phyloP scores from a whole-genome alignment of 305 asterid species.

The Plantago coronopus region DNA sequence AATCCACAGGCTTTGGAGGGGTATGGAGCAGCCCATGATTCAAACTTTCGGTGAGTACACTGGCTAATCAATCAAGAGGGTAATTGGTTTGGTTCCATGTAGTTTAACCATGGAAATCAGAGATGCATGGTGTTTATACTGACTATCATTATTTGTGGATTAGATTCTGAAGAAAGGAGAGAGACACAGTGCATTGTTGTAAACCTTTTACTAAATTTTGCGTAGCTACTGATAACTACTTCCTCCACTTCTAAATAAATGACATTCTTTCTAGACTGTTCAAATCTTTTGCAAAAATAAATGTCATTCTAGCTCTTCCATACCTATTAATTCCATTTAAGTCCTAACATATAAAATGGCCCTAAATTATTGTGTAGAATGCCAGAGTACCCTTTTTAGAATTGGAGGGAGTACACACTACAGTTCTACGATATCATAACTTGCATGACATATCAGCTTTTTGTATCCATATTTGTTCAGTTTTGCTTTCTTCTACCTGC shows the following conservation, averaged over 20 bases:
- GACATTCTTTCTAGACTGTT: no score
- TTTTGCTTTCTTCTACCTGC: constrained; percentile 31
- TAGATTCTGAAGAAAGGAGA: constrained; percentile 20
- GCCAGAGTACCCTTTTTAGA: no score
- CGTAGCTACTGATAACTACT: constrained; percentile 2
- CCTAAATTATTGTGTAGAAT: no score
- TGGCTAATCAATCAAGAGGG: constrained; percentile 32
- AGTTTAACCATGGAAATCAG: constrained; percentile 18
- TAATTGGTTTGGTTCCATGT: constrained; percentile 23
- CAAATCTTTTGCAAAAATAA: no score
- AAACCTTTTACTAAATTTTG: constrained; percentile 3
- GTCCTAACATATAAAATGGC: no score
- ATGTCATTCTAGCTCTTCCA: no score
- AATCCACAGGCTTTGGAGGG: constrained; percentile 99
- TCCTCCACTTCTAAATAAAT: no score
- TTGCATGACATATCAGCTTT: not conserved
- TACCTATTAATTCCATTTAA: no score
- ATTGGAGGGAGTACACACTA: no score
- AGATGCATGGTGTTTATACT: constrained; percentile 1
- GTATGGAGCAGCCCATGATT: constrained; percentile 78
- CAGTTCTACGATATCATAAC: not conserved
- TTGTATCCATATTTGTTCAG: constrained; percentile 22
- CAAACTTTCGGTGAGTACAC: constrained; percentile 79
- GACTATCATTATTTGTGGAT: constrained; percentile 11
- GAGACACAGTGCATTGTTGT: constrained; percentile 2